Evolutionary conservation across 73 alveolate genomes (phyloP).

Genomic region (Paramecium sonneborni): DNA sequence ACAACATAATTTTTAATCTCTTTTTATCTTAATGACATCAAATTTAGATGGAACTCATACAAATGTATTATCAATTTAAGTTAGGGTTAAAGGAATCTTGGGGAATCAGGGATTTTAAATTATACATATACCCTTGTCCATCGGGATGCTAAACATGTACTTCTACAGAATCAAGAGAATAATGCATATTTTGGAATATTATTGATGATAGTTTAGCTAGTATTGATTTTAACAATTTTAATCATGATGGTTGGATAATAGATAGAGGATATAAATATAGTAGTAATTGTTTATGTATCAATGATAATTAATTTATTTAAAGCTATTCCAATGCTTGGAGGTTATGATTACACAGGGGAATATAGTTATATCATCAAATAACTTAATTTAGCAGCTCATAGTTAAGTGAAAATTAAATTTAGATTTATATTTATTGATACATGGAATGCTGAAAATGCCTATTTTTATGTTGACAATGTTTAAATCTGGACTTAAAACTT

Average conservation of each 20-base stretch:
- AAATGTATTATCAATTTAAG: not conserved
- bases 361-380: not conserved
- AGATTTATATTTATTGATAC: not conserved
- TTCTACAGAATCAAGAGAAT: not conserved
- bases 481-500: not conserved
- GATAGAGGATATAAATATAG: not conserved
- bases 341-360: not conserved
- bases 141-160: not conserved
- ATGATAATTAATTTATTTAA: not conserved
- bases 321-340: not conserved
- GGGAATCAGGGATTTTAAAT: constrained; percentile 22
- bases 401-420: not conserved
- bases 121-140: not conserved
- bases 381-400: not conserved
- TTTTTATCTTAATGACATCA: not conserved
- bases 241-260: not conserved
- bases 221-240: not conserved
- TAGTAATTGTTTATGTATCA: not conserved
- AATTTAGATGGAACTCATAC: not conserved
- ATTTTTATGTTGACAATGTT: not conserved
- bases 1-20: not conserved
- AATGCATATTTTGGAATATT: not conserved
- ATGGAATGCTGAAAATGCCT: constrained; percentile 27
- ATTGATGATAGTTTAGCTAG: not conserved
- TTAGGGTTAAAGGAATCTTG: not conserved